Evolutionary conservation across 495 filamentous ascomycete species (phyloP).

Genomic region (Hyphodiscus hymeniophilus): DNA sequence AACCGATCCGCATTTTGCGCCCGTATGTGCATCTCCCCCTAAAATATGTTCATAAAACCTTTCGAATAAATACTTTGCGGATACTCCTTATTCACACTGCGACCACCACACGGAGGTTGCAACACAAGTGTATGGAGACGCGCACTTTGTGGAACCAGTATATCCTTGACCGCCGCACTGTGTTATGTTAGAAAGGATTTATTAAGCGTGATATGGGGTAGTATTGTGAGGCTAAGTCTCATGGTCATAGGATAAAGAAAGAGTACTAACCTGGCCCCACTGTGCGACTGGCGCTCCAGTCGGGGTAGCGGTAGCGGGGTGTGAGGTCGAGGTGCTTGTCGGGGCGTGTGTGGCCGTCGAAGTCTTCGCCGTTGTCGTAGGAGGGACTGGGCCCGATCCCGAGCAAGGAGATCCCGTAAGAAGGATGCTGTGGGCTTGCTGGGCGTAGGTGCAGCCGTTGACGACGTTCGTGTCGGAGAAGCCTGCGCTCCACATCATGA

Average conservation of each 20-base stretch:
- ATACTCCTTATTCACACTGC: not conserved
- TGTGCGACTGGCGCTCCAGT: not conserved
- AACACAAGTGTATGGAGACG: constrained; percentile 1
- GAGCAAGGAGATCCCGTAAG: constrained; percentile 17
- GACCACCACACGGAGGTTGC: constrained; percentile 3
- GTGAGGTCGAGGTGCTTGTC: not conserved
- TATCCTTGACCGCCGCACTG: not conserved
- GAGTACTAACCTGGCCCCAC: constrained; percentile 1
- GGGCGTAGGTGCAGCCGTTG: constrained; percentile 35
- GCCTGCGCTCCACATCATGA: constrained; percentile 48
- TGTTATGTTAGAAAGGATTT: not conserved
- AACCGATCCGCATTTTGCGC: not conserved
- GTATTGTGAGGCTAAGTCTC: not conserved
- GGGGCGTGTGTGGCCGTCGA: not conserved
- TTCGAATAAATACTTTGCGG: not conserved
- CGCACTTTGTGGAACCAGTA: not conserved
- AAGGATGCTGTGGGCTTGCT: constrained; percentile 29
- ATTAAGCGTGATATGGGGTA: not conserved
- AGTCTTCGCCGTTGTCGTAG: not conserved
- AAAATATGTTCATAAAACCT: not conserved
- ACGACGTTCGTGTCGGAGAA: constrained; percentile 35
- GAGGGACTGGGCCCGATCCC: not conserved
- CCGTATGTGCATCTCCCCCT: not conserved
- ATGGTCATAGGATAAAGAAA: not conserved
- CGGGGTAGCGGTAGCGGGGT: not conserved